These are phyloP conservation scores for Vitis rotundifolia DNA, from an alignment of 164 flowering plant species.

Conservation along the genomic window DNA sequence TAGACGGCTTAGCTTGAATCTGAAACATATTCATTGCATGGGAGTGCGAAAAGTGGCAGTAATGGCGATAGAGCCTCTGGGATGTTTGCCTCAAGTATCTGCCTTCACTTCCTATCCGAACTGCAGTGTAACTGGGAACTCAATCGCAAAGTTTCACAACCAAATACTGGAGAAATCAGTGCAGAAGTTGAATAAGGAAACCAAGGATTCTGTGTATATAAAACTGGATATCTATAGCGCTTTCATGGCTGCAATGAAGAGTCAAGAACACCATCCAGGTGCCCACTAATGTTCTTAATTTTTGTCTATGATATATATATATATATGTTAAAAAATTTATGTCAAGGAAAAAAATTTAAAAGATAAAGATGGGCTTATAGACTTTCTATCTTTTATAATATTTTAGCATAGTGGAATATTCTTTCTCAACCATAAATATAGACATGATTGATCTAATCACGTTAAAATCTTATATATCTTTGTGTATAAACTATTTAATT, in stretches of 20 bases:
- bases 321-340: no score
- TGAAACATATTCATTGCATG: slow-evolving; percentile 28
- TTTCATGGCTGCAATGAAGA: slow-evolving; percentile 26
- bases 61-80: slow-evolving; percentile 38
- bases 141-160: slow-evolving; percentile 29
- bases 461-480: no score
- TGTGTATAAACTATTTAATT: no score
- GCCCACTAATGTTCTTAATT: no score
- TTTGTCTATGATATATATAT: no score
- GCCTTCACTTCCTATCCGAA: slow-evolving; percentile 15
- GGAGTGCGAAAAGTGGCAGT: slow-evolving; percentile 41
- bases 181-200: slow-evolving; percentile 18
- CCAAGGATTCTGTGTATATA: slow-evolving; percentile 4
- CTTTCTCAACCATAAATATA: no score
- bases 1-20: slow-evolving; percentile 23
- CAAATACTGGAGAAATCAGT: slow-evolving; percentile 21
- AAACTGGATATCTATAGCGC: slow-evolving; percentile 36
- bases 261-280: slow-evolving; percentile 1
- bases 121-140: slow-evolving; percentile 29
- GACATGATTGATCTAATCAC: no score
- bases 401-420: no score
- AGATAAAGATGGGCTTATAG: no score
- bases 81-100: slow-evolving; percentile 40
- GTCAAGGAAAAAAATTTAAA: no score
- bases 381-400: no score